phyloP scores from a whole-genome alignment of 2,329 filamentous ascomycete species.

The Gnomoniopsis sp. region DNA sequence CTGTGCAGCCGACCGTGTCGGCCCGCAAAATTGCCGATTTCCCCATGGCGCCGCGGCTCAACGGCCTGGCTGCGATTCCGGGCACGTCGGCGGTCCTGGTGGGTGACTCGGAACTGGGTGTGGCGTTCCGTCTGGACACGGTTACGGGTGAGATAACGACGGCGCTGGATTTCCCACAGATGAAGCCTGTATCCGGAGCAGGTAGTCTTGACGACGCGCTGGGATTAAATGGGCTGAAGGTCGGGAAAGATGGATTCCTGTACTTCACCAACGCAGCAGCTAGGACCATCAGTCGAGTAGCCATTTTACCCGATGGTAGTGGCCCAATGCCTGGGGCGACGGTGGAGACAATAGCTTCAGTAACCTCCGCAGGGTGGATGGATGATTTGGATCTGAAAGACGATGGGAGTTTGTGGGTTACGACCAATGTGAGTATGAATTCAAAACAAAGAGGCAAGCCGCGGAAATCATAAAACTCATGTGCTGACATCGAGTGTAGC shows the following conservation, averaged over 20 bases:
- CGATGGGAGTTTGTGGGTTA: constrained; percentile 8
- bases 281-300: constrained; percentile 5
- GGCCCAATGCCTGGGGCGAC: not conserved
- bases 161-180: constrained; percentile 23
- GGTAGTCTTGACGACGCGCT: constrained; percentile 11
- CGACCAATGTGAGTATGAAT: constrained; percentile 1
- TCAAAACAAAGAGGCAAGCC: not conserved
- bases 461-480: not conserved
- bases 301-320: constrained; percentile 3
- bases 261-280: constrained; percentile 26
- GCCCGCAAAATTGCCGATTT: constrained; percentile 20
- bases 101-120: constrained; percentile 25
- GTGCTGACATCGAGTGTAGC: not conserved
- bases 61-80: constrained; percentile 24
- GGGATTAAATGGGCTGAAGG: constrained; percentile 27
- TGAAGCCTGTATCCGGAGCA: constrained; percentile 20
- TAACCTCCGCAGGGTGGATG: not conserved
- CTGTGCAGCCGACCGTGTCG: not conserved
- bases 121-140: constrained; percentile 26
- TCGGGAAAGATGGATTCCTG: constrained; percentile 20
- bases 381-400: constrained; percentile 6
- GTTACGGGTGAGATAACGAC: constrained; percentile 17
- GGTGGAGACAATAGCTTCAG: constrained; percentile 6
- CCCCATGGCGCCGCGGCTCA: constrained; percentile 20
- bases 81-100: constrained; percentile 21